Evolutionary conservation across 139 green algal genomes (phyloP), one percentile per base, ranked within the genome.

Genomic region (Micromonas commoda): DNA sequence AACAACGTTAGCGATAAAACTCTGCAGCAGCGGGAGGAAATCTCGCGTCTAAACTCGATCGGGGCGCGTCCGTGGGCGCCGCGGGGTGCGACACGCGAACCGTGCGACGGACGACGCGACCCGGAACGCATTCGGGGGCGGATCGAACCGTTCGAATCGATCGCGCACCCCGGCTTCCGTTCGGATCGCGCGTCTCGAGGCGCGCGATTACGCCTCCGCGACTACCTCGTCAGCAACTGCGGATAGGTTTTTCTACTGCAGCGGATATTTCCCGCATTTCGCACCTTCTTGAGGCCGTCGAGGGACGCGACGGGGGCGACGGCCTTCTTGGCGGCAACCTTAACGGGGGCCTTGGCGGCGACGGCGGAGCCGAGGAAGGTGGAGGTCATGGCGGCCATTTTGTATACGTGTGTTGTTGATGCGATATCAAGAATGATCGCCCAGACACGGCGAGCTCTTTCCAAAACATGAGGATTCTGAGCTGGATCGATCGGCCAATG

Each of bases 311-410:
- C 45, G 45, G 45, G 45, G 61, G 61, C 61, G 61, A 69, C 26
- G 26, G n/a, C 26, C 61, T 69, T 69, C 61, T 31, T 37, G 61
- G 61, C 6, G 6, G n/a, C 5, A 13, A 33, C 61, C 9, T 29
- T 19, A 20, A 31, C 26, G 26, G 28, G 26, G 9, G 61, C 61
- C 61, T 69, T 69, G 26, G 16, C 61, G 26, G n/a, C 26, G 26
- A 69, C 61, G 61, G 61, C 61, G 61, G 61, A 31, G 61, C 61
- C 61, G 26, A 69, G n/a, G 61, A 69, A 69, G 61, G 61, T 37
- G 61, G 61, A 69, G 61, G 61, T 69, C 26, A 69, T 69, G 61
- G 61, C 61, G 61, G 61, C 61, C 61, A 69, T 69, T 31, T 31
- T 69, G 16, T 26, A 20, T 64, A 21, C 21, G 53, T 64, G 53